Base-by-base conservation (phyloP, 805 yeast genomes). In the Candida sanyiensis region DNA sequence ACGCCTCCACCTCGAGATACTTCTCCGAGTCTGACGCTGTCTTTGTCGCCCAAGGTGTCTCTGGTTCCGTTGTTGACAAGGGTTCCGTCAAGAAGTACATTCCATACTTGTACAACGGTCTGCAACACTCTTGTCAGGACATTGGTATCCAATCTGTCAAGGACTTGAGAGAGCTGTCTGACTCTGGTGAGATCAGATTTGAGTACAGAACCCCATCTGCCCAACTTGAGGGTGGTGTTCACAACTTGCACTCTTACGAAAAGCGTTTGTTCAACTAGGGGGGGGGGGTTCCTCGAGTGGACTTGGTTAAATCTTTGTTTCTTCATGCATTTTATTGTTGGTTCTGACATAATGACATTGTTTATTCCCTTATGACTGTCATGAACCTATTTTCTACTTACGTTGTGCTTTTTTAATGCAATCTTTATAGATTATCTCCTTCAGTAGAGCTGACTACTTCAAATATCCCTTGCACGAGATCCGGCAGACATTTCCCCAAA, bases 171-270 rank as follows among this genome's bases (percentile, higher is more conserved):
- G 66, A 66, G 43, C 64, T 71, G 33, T 90, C 85, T 45, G 70
- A 69, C 55, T 48, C 54, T 40, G 95, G 95, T 52, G 69, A 66
- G 23, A 81, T 88, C 47, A 81, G 98, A 71, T 93, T 93, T 61
- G 98, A 93, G 72, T 80, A 83, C 68, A 87, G 98, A 79, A 89
- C 97, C 52, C 95, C 97, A 36, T 85, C 96, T 59, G 96, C 98
- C 49, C 98, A 93, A 75, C 74, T 88, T 51, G 98, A 93, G 72
- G 98, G 98, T 73, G 97, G 97, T 67, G 90, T 93, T 47, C 84
- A 87, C 69, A 89, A 95, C 61, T 77, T 93, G 67, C 87, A 87
- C 75, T 89, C 97, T 43, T 93, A 85, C 64, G 98, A 93, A 72
- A 93, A 93, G 79, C 87, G 96, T 69, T 73, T 93, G 62, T 95